Evolutionary conservation across 345 rosid genomes (phyloP).

Genomic region (Clarkia xantiana): DNA sequence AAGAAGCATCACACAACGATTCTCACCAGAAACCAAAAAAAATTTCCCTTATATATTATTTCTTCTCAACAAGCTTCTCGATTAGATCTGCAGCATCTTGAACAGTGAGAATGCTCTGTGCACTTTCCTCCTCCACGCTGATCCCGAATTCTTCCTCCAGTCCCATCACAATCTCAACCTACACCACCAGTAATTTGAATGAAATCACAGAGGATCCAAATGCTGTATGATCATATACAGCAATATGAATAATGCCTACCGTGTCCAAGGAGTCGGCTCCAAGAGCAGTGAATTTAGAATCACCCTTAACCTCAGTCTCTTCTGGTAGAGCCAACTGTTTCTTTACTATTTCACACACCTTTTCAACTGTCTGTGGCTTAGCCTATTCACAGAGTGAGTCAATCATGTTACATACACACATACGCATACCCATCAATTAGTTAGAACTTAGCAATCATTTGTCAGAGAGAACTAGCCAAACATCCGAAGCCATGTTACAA

Average conservation of each 20-base stretch:
- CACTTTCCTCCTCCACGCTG: slow-evolving; percentile 27
- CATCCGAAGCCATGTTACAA: not conserved
- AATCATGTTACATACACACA: not conserved
- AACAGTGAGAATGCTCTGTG: slow-evolving; percentile 24
- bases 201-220: not conserved
- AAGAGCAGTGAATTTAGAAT: no score
- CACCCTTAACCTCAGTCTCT: slow-evolving; percentile 14
- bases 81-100: slow-evolving; percentile 35
- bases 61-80: slow-evolving; percentile 16
- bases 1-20: no score
- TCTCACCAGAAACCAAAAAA: not conserved
- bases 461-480: no score
- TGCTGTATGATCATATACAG: no score
- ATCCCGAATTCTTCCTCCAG: slow-evolving; percentile 29
- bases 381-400: slow-evolving; percentile 7
- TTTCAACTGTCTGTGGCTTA: no score
- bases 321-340: slow-evolving; percentile 22
- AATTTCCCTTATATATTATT: not conserved
- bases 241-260: no score
- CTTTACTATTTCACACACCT: slow-evolving; percentile 22
- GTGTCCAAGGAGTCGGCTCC: slow-evolving; percentile 29
- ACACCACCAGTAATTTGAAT: not conserved
- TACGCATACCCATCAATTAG: no score
- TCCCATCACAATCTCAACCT: slow-evolving; percentile 28
- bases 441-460: no score